Evolutionary conservation across 495 filamentous ascomycete species (phyloP).

Genomic region (Melanomma pulvis-pyrius): DNA sequence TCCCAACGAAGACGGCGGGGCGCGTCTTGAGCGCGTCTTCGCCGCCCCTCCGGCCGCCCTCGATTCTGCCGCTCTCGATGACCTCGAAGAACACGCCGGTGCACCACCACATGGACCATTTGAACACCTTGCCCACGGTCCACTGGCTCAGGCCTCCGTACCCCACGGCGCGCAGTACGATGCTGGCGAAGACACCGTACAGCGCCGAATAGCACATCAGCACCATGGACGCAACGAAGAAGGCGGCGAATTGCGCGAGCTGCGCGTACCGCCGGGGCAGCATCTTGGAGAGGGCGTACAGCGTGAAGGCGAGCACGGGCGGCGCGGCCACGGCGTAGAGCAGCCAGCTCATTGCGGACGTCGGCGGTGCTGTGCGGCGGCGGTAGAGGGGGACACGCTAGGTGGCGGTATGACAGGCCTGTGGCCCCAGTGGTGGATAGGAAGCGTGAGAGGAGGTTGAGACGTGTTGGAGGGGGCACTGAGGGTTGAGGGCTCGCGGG

Average conservation of each 20-base stretch:
- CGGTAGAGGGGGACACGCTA: neutral
- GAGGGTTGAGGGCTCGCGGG: constrained; percentile 1
- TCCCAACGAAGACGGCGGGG: constrained; percentile 88
- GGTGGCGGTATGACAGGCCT: neutral
- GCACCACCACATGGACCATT: constrained; percentile 71
- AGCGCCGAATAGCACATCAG: constrained; percentile 65
- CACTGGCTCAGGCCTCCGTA: constrained; percentile 80
- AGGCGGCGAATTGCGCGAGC: constrained; percentile 65
- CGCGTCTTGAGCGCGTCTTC: constrained; percentile 46
- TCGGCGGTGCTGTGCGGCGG: constrained; percentile 3
- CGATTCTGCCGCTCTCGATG: constrained; percentile 22
- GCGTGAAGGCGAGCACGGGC: constrained; percentile 49
- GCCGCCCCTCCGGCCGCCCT: constrained; percentile 30
- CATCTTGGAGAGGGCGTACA: constrained; percentile 26
- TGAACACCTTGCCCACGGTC: constrained; percentile 79
- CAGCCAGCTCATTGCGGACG: constrained; percentile 31
- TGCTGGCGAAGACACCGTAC: constrained; percentile 78
- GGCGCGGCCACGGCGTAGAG: constrained; percentile 51
- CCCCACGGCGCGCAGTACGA: constrained; percentile 70
- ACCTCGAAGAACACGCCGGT: constrained; percentile 83
- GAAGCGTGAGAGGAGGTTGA: neutral
- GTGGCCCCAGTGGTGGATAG: neutral
- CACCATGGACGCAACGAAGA: constrained; percentile 70
- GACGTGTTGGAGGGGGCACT: neutral
- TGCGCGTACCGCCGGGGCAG: constrained; percentile 49